Evolutionary conservation across 1,284 basidiomycete genomes (phyloP), one percentile per base, ranked within the genome.

Genomic region (Fomes fomentarius): DNA sequence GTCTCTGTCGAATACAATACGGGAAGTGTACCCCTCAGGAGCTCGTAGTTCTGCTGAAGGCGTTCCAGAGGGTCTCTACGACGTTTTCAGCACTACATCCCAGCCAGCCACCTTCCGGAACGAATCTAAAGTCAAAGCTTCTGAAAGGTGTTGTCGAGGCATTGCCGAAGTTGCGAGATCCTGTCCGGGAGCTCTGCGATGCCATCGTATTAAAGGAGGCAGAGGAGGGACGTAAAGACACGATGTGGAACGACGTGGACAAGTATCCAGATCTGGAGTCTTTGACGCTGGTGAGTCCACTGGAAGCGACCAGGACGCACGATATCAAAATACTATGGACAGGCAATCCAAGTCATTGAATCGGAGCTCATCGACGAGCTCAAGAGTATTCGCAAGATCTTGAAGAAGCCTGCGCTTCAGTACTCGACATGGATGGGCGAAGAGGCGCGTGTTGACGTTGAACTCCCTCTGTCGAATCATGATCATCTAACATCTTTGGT

Each of bases 11-110:
- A 26, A 90, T 98, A 45, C 93, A 95, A 65, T 96, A 97, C 65
- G 89, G 91, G 44, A 91, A 94, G 88, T 93, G 92, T 52, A 89
- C 89, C 0, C 92, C 96, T 0, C 81, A 87, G 63, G 96, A 99
- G 68, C 80, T 98, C 4, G 83, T 86, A 0, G 75, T 84, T 4
- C 76, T 98, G 15, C 77, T 98, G 1, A 78, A 85, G 5, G 87
- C 91, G 2, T 89, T 98, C 56, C 78, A 84, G 37, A 88, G 87
- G 40, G 78, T 96, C 37, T 87, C 85, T 0, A 74, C 74, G 26
- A 82, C 90, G 5, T 94, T 94, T 62, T 77, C 54, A 1, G 41
- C 45, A 1, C 44, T 46, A 6, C 53, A 56, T 30, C 51, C 56
- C 19, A 50, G 54, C 34, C 60, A 71, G 74, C 5, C 64, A 66